Base-by-base conservation (phyloP, 768 basidiomycete genomes). In the Dioszegia hungarica region DNA sequence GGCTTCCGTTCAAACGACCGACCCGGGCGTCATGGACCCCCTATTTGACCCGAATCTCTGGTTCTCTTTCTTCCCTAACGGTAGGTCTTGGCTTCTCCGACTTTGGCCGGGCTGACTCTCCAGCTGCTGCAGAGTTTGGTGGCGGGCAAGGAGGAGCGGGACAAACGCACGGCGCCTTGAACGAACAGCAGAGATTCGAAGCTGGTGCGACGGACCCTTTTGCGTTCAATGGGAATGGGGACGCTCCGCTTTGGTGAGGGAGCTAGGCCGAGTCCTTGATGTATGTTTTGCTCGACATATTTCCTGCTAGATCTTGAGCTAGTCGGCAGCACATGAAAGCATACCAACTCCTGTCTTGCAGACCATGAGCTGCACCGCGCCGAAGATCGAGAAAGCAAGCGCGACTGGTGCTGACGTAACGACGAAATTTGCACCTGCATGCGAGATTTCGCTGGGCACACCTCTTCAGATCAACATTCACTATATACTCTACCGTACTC, bases 21-120 rank as follows among this genome's bases (percentile, higher is more conserved):
- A 47, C 22, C 34, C 15, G 36, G 22, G 28, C 34, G 15, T 51
- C 24, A 51, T 51, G 3, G 49, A 51, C n/a, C 49, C 49, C 22
- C 37, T 51, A 8, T 51, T 51, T 28, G 49, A 51, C 28, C 49
- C 34, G 10, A 33, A 33, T 5, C 4, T 51, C n/a, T 51, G 49
- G 49, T 51, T 51, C 24, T 38, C 34, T 14, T 51, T 38, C 49
- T 51, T 51, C 36, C 49, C 49, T 4, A 24, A 4, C 24, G 22
- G 49, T 51, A 17, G 10, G 49, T 51, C 9, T 2, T 12, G n/a
- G 8, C 31, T 14, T 6, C 31, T 33, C 31, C 6, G 19, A 9
- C 10, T 15, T 19, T 22, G 4, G n/a, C 10, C 31, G 19, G 17
- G 29, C 14, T 17, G 5, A 36, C 12, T 15, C 19, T 36, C 3